phyloP scores from a whole-genome alignment of 495 filamentous ascomycete species.

The Hyaloscypha variabilis region DNA sequence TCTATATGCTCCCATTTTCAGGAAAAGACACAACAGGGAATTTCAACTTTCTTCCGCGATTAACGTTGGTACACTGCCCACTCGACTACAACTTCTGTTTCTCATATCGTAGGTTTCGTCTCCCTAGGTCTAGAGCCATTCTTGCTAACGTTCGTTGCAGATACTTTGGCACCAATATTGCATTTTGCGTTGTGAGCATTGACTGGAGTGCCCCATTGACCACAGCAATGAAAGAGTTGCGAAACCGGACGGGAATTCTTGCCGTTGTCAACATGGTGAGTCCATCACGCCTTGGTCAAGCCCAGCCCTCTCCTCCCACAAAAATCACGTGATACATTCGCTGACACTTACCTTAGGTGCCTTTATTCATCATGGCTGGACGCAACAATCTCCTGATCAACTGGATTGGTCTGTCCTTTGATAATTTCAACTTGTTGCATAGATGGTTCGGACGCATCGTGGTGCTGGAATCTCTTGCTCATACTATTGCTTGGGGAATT shows the following conservation, averaged over 20 bases:
- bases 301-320: too few relatives aligned
- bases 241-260: conserved; percentile 83
- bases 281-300: too few relatives aligned
- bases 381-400: conserved; percentile 63
- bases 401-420: conserved; percentile 68
- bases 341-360: conserved; percentile 37
- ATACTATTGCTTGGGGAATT: conserved; percentile 54
- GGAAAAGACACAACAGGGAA: conserved; percentile 85
- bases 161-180: conserved; percentile 72
- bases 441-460: conserved; percentile 80
- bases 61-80: conserved; percentile 87
- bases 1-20: conserved; percentile 78
- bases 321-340: too few relatives aligned
- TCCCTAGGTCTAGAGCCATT: too few relatives aligned
- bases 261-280: conserved; percentile 77
- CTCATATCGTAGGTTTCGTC: conserved; percentile 51
- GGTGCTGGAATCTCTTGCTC: conserved; percentile 62
- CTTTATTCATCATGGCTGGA: conserved; percentile 58
- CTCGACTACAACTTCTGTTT: conserved; percentile 79
- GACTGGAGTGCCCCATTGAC: conserved; percentile 52
- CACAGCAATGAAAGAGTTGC: conserved; percentile 64
- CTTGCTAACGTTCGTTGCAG: too few relatives aligned
- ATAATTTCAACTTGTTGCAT: conserved; percentile 80
- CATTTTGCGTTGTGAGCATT: conserved; percentile 78
- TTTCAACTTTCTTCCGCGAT: conserved; percentile 84